Evolutionary conservation across 2,329 filamentous ascomycete genomes (phyloP).

Genomic region (Gnomoniopsis smithogilvyi): DNA sequence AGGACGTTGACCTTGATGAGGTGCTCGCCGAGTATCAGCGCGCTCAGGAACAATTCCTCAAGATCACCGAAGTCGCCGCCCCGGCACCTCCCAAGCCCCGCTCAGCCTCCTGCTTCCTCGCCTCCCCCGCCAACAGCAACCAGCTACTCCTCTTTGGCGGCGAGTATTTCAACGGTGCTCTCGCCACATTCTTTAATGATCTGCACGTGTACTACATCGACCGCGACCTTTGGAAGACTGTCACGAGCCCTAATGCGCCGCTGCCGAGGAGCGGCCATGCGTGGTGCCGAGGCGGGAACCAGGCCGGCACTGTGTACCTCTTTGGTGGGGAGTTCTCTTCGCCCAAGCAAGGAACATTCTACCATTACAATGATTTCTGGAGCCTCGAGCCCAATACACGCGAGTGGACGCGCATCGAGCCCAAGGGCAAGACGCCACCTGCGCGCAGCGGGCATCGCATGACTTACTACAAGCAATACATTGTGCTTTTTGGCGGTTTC

Average conservation of each 20-base stretch:
- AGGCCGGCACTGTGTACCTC: conserved; percentile 76
- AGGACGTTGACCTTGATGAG: conserved; percentile 89
- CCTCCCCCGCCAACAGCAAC: conserved; percentile 80
- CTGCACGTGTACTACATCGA: conserved; percentile 72
- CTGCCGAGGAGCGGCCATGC: conserved; percentile 90
- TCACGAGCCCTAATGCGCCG: conserved; percentile 88
- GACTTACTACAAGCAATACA: conserved; percentile 96
- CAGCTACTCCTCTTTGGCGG: conserved; percentile 91
- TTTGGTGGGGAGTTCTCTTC: conserved; percentile 97
- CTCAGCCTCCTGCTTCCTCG: conserved; percentile 76
- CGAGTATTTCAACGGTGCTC: conserved; percentile 90
- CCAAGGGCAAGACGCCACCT: conserved; percentile 72
- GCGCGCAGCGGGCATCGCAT: conserved; percentile 91
- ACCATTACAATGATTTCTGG: conserved; percentile 99
- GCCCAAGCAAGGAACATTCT: conserved; percentile 96
- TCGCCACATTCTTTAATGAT: conserved; percentile 71
- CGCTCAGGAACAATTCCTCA: conserved; percentile 90
- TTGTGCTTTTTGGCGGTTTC: conserved; percentile 93
- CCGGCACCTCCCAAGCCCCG: conserved; percentile 73
- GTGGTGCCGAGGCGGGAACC: conserved; percentile 86
- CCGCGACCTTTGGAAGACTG: conserved; percentile 83
- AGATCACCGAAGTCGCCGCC: conserved; percentile 78
- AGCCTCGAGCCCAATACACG: conserved; percentile 75
- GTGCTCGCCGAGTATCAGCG: conserved; percentile 91
- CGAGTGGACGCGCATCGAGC: conserved; percentile 90